A percentile compares a stretch with the other conserved stretches of the same genome.
These are phyloP conservation scores for Astrothelium macrocarpum DNA, from an alignment of 495 filamentous ascomycete genomes.

Conservation along the genomic window DNA sequence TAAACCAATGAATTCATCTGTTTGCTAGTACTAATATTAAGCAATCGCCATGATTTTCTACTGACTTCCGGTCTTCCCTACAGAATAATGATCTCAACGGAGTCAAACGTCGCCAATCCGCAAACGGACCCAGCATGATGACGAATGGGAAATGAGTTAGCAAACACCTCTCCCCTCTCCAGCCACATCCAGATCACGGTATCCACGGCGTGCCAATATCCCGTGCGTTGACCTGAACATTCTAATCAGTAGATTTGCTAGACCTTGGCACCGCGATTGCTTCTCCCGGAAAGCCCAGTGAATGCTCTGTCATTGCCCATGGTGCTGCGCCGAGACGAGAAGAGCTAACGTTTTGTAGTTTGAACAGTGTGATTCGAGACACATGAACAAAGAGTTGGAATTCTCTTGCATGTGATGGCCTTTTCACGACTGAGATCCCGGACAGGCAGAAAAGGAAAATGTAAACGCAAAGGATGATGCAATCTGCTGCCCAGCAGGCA, in stretches of 20 bases:
- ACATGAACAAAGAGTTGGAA: background rate
- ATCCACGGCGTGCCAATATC: background rate
- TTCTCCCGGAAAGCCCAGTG: background rate
- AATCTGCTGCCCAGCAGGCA: background rate
- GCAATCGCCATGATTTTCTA: background rate
- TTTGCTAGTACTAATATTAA: background rate
- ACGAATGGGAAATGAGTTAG: background rate
- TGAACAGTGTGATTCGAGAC: background rate
- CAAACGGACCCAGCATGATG: background rate
- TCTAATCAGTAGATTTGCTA: background rate
- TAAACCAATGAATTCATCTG: background rate
- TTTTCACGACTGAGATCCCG: background rate
- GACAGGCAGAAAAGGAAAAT: background rate
- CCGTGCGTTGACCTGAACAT: background rate
- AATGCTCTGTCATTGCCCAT: background rate
- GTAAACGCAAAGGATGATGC: background rate
- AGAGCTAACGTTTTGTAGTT: background rate
- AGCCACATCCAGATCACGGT: background rate
- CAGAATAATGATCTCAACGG: background rate
- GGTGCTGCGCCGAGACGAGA: background rate
- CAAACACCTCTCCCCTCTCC: background rate
- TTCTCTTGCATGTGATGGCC: background rate
- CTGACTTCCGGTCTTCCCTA: background rate
- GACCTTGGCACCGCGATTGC: background rate
- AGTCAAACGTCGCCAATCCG: conserved; percentile 9